Base-by-base conservation (phyloP, 2,329 filamentous ascomycete species). In the Pestalotiopsis fici region DNA sequence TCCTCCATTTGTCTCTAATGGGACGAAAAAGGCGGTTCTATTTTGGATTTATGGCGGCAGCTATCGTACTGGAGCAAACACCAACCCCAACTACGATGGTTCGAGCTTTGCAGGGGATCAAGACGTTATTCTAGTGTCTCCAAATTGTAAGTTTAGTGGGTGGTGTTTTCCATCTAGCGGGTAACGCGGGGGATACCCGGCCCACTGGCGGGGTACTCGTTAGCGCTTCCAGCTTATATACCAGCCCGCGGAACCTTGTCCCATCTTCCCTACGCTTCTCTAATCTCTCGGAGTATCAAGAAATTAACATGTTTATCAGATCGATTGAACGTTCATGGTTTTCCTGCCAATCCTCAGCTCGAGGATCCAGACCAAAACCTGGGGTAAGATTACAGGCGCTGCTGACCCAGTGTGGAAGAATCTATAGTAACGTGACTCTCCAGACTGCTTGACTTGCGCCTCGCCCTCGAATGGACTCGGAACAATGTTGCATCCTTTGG, bases 51-150 rank as follows among this genome's bases (percentile, higher is more conserved):
- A 64, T 21, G 61, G 61, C 9, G 61, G 61, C 9, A 64, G 61
- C 43, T 64, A 55, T 27, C 23, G 61, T 39, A 64, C 61, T 35
- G 61, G 61, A 28, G 50, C 61, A 18, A 64, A 54, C 25, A 28
- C 15, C 25, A 64, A 64, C 13, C 61, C 61, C 25, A 54, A 55
- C 25, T 64, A 64, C 27, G 61, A 64, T 39, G 61, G 61, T 12
- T 64, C 61, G 37, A 64, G 61, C 61, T 64, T 64, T 64, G 61
- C 61, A 23, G 61, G 39, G 15, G 54, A 64, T n/a, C 61, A 64
- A 12, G 61, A 64, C n/a, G 61, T 64, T 1, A 55, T 64, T 15
- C 13, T 64, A 2, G 61, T 64, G 15, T 55, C 39, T 43, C 23
- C 61, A 23, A 64, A 64, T 15, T 64, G 54, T 23, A 37, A 39